Evolutionary conservation across 75 land plant genomes (phyloP), one percentile per base, ranked within the genome.

Genomic region (Sequoia sempervirens): DNA sequence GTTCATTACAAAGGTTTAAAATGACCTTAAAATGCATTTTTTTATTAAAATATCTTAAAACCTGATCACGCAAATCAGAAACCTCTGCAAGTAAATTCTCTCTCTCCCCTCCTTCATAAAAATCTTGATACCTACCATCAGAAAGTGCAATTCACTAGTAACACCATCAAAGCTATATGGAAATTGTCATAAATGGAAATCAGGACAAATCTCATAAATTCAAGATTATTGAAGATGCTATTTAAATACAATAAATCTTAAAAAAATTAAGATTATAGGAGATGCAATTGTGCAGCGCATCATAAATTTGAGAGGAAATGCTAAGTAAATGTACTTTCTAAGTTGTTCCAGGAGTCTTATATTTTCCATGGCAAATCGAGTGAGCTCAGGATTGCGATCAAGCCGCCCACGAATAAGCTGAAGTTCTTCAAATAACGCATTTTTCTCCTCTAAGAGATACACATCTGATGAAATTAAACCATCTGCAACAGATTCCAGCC

Each of bases 291-390:
- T 17, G 79, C 23, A 75, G 20, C 37, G 1, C 46, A 75, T 75
- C 26, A 75, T 17, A 82, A 13, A 28, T 52, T 61, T 17, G 5
- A n/a, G 38, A 58, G 20, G 83, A 58, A 82, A 82, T 8, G 17
- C 13, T 13, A 38, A 18, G 2, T n/a, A 41, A 79, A 36, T n/a
- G 40, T 89, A 92, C 97, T 88, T 91, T 90, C 88, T 85, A 3
- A 95, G 86, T 80, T 95, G 94, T 15, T 95, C 94, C 52, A 89
- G 78, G 14, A 95, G 91, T 85, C 96, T 89, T 70, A 94, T 95
- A 76, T 95, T 95, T 80, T 95, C 96, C 85, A 91, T 78, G 1
- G 96, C 96, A 90, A 95, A 94, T 7, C 96, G 93, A 73, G 96
- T 94, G 20, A 95, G 88, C 84, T 95, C 96, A 26, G 97, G 97